Conservation (phyloP, 805 yeast species). For the Spathaspora hagerdaliae region DNA sequence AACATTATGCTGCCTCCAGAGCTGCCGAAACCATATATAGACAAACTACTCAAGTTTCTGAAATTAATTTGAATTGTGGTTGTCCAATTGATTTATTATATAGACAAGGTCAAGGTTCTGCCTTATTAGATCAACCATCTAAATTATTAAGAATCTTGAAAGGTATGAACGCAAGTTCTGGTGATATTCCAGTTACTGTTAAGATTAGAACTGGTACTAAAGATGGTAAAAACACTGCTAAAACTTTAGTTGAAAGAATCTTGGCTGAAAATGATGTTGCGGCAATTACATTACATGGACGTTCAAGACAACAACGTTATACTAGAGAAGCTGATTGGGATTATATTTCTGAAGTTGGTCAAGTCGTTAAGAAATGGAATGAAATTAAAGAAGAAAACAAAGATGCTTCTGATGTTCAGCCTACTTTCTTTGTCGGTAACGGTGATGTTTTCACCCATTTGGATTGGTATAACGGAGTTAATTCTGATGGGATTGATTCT, state of each 20-base stretch:
- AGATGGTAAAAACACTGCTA: constrained; percentile 87
- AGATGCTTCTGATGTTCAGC: constrained; percentile 50
- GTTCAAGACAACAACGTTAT: constrained; percentile 94
- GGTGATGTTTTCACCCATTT: constrained; percentile 87
- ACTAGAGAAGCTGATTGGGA: constrained; percentile 92
- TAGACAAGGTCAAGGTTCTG: constrained; percentile 94
- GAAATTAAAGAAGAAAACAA: constrained; percentile 57
- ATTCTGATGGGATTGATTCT: constrained; percentile 72
- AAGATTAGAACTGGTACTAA: constrained; percentile 90
- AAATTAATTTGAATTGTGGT: constrained; percentile 90
- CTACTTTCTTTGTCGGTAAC: constrained; percentile 85
- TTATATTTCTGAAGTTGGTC: constrained; percentile 73
- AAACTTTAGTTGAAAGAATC: constrained; percentile 63
- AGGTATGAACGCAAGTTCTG: constrained; percentile 84
- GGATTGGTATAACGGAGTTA: constrained; percentile 78
- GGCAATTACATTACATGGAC: constrained; percentile 91
- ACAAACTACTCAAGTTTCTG: constrained; percentile 61
- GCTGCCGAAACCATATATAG: constrained; percentile 77
- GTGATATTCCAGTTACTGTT: constrained; percentile 88
- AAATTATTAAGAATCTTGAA: constrained; percentile 72
- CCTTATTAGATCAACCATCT: constrained; percentile 85
- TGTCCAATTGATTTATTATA: constrained; percentile 96
- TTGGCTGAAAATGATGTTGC: constrained; percentile 79
- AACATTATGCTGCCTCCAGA: constrained; percentile 90
- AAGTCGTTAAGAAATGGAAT: constrained; percentile 56